A percentile compares a stretch with the other conserved stretches of the same genome.
These are phyloP conservation scores for Pythium oligandrum DNA, from an alignment of 352 stramenopile genomes.

Conservation along the genomic window DNA sequence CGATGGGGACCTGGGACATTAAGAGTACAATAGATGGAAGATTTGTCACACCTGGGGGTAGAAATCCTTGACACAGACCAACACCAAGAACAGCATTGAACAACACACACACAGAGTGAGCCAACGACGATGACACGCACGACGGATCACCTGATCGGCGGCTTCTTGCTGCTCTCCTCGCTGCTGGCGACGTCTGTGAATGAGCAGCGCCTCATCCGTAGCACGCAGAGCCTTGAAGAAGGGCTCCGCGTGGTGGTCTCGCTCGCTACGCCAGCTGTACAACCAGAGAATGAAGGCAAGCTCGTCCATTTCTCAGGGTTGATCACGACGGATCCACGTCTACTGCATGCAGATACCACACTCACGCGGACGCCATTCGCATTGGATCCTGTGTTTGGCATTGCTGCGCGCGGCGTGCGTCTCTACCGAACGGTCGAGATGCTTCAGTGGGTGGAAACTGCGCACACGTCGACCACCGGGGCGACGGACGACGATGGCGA, in stretches of 20 bases:
- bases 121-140: too few relatives aligned
- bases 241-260: constrained; percentile 25
- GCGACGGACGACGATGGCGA: constrained; percentile 36
- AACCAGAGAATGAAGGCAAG: constrained; percentile 16
- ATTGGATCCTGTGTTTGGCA: constrained; percentile 50
- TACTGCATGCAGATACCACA: constrained; percentile 13
- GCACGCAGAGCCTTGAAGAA: constrained; percentile 46
- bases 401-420: constrained; percentile 59
- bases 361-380: constrained; percentile 34
- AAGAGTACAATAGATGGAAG: too few relatives aligned
- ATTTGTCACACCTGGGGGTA: too few relatives aligned
- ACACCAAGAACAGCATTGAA: too few relatives aligned
- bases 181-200: constrained; percentile 45
- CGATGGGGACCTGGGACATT: background rate
- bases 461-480: constrained; percentile 41
- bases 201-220: constrained; percentile 47
- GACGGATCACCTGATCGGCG: constrained; percentile 40
- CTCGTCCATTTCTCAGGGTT: constrained; percentile 21
- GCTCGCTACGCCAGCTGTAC: constrained; percentile 7
- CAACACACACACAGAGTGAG: too few relatives aligned
- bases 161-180: constrained; percentile 41
- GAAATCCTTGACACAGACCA: too few relatives aligned
- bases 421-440: constrained; percentile 70
- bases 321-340: constrained; percentile 34
- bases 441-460: constrained; percentile 80